Evolutionary conservation across 179 eudicot species (phyloP), one percentile per base, ranked within the genome.

Genomic region (Amaranthus tricolor): DNA sequence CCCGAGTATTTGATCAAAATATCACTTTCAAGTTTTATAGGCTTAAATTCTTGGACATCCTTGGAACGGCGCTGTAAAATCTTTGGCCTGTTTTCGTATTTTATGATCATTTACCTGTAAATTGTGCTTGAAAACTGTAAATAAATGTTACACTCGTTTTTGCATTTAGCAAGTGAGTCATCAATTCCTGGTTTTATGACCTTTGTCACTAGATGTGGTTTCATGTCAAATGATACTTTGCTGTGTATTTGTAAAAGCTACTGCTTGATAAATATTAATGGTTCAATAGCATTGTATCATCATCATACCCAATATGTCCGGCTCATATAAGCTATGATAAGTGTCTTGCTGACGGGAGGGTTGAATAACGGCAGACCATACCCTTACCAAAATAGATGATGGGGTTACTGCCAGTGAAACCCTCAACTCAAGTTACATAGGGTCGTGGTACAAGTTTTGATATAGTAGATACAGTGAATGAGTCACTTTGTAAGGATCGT

Each of bases 1-100:
- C 44, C 44, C 16, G 44, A 31, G 52, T 44, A 52, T 78, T 59
- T 9, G 24, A 47, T 71, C 64, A 47, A 31, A 51, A 20, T 72
- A 50, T 73, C 20, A 9, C 48, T 19, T 61, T 19, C 45, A 2
- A 14, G 9, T 51, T 63, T 74, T 21, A 52, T 64, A 14, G 13
- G 21, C 47, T 57, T 7, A 17, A 58, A 65, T 45, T 59, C 4
- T 57, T 75, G 4, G 20, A 12, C 24, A 13, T 9, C 20, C 61
- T 56, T 40, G 17, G 67, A 6, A 5, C 17, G 61, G 73, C 55
- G 40, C 20, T 57, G 74, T 49, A 45, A 45, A 0, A 57, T 57
- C 8, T 45, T 21, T 61, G 68, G 14, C 31, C 24, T 4, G 17
- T n/a, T 49, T 0, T 3, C 15, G 43, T 11, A 24, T 44, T 60